These are phyloP conservation scores for Elaeagnus macrophylla DNA, from an alignment of 306 rosid genomes.

Conservation along the genomic window DNA sequence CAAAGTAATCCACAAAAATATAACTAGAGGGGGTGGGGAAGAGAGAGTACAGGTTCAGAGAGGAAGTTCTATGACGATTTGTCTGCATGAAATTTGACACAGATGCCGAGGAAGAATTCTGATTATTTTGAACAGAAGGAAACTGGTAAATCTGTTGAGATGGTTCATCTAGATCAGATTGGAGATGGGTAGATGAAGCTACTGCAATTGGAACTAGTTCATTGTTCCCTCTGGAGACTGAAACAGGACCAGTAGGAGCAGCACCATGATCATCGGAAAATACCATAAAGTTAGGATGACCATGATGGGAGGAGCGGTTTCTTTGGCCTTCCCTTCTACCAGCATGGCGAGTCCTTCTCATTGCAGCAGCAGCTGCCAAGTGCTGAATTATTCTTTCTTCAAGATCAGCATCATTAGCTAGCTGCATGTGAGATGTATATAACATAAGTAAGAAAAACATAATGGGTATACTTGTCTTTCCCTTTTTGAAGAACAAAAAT, in stretches of 20 bases:
- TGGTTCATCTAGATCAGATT: constrained; percentile 34
- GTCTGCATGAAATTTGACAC: constrained; percentile 27
- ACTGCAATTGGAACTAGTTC: constrained; percentile 37
- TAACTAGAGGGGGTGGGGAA: not conserved
- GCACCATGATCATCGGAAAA: constrained; percentile 48
- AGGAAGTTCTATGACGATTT: constrained; percentile 37
- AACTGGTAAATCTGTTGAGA: constrained; percentile 28
- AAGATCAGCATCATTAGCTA: constrained; percentile 39
- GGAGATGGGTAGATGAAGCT: constrained; percentile 36
- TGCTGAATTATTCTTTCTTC: constrained; percentile 80
- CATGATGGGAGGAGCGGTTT: constrained; percentile 41
- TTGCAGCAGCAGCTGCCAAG: constrained; percentile 80
- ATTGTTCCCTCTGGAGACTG: constrained; percentile 27
- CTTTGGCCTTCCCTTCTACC: constrained; percentile 48
- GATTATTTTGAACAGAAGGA: constrained; percentile 28
- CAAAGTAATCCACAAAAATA: constrained; percentile 1
- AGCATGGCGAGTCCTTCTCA: constrained; percentile 56
- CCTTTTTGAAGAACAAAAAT: not conserved
- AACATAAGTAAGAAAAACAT: constrained; percentile 8
- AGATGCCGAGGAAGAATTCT: constrained; percentile 37
- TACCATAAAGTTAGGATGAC: constrained; percentile 48
- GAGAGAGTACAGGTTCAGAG: constrained; percentile 35
- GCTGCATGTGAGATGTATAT: not conserved
- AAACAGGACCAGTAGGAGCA: constrained; percentile 31
- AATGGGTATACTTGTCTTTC: too few species aligned